A percentile compares a stretch with the other conserved stretches of the same genome.
Evolutionary conservation across 768 basidiomycete genomes (phyloP).

Genomic region (Symmetrospora coprosmae): DNA sequence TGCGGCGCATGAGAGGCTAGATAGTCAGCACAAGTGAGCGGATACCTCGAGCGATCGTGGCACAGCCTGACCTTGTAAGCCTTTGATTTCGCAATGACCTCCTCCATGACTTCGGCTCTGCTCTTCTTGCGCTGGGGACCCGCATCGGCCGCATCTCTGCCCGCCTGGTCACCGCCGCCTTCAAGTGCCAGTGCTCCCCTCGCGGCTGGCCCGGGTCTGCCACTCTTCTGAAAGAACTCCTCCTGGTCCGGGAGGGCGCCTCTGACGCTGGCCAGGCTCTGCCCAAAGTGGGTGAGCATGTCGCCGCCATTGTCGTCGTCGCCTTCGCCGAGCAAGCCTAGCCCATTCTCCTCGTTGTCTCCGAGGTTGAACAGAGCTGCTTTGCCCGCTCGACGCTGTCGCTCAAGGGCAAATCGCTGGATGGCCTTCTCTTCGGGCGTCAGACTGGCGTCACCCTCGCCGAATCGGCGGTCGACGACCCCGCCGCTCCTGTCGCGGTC

Average conservation of each 20-base stretch:
- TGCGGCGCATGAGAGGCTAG: too few species aligned
- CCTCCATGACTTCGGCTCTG: slow-evolving; percentile 93
- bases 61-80: slow-evolving; percentile 59
- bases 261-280: slow-evolving; percentile 54
- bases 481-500: slow-evolving; percentile 44
- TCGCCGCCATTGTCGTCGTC: slow-evolving; percentile 24
- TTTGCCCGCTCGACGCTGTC: slow-evolving; percentile 56
- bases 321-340: too few species aligned
- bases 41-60: background rate
- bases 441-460: slow-evolving; percentile 83
- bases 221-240: slow-evolving; percentile 48
- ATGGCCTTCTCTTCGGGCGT: slow-evolving; percentile 94
- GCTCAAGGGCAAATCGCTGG: slow-evolving; percentile 82
- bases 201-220: slow-evolving; percentile 44
- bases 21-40: background rate
- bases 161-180: too few species aligned
- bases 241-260: slow-evolving; percentile 19
- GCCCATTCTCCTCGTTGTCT: slow-evolving; percentile 54
- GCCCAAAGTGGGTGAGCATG: slow-evolving; percentile 68
- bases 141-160: background rate
- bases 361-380: slow-evolving; percentile 69
- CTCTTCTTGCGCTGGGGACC: slow-evolving; percentile 59
- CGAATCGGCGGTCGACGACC: slow-evolving; percentile 84
- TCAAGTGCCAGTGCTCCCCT: too few species aligned
- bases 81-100: slow-evolving; percentile 95